phyloP scores from a whole-genome alignment of 176 grass and related monocot species.

The Saccharum officinarum region DNA sequence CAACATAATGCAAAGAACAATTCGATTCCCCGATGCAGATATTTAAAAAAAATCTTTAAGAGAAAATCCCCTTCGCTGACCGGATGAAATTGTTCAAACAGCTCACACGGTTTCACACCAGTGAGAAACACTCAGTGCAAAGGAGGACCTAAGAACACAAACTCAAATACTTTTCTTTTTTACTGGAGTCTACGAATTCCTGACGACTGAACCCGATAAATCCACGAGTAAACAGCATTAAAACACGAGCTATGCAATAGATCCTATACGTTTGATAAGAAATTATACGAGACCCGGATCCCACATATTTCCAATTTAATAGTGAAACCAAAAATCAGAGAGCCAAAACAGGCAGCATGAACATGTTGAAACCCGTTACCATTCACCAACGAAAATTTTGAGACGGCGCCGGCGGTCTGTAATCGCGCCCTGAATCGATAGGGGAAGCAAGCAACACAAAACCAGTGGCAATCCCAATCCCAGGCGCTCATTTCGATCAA shows the following conservation, averaged over 20 bases:
- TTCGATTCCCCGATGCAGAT: neutral
- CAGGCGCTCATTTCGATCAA: slow-evolving; percentile 7
- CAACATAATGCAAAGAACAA: neutral
- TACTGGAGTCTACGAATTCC: neutral
- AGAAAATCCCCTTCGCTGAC: neutral
- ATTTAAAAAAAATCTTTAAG: neutral
- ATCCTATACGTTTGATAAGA: neutral
- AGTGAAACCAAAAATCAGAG: neutral
- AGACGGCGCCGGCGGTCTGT: neutral
- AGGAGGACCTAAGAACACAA: neutral
- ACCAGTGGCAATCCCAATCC: neutral
- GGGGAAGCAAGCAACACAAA: neutral
- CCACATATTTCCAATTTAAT: slow-evolving; percentile 3
- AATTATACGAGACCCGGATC: neutral
- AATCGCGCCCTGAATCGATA: neutral
- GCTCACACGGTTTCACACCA: neutral
- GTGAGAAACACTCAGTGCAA: slow-evolving; percentile 20
- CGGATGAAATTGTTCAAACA: slow-evolving; percentile 17
- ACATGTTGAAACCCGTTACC: slow-evolving; percentile 1
- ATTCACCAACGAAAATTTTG: neutral
- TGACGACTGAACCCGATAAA: neutral
- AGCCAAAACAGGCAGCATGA: neutral
- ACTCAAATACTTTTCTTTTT: neutral
- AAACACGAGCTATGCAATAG: neutral
- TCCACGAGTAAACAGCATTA: neutral